Evolutionary conservation across 23 red algal species (phyloP).

Genomic region (Gracilariopsis chorda): DNA sequence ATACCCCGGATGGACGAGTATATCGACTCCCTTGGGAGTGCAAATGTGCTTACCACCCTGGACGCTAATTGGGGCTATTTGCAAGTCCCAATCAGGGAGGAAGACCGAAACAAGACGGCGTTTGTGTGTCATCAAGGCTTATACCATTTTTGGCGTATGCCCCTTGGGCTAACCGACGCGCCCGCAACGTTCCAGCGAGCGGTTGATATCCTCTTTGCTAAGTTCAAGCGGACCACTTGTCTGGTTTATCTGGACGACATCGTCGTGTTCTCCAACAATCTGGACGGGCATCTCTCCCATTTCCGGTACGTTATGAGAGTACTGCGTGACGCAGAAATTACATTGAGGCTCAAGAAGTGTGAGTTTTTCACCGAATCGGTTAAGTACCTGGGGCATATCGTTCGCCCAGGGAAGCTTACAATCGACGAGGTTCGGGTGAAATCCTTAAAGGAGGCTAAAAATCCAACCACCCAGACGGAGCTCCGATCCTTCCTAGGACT

Average conservation of each 20-base stretch:
- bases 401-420: conserved; percentile 1
- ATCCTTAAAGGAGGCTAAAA: neutral
- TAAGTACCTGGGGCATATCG: conserved; percentile 18
- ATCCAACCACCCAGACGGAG: neutral
- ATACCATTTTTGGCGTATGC: neutral
- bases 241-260: conserved; percentile 7
- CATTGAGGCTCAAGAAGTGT: conserved; percentile 23
- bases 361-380: conserved; percentile 10
- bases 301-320: neutral
- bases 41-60: neutral
- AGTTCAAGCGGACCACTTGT: neutral
- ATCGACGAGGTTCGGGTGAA: neutral
- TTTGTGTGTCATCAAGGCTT: neutral
- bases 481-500: neutral
- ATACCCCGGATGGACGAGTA: conserved; percentile 33
- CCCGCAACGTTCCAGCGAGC: conserved; percentile 49
- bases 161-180: neutral
- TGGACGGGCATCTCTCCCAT: conserved; percentile 1
- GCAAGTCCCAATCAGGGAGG: neutral
- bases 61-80: neutral
- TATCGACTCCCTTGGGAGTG: neutral
- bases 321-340: neutral
- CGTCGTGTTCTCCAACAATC: neutral
- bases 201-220: neutral
- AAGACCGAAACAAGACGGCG: conserved; percentile 1